Evolutionary conservation across 1,284 basidiomycete species (phyloP).

Genomic region (Ceratobasidium sp.): DNA sequence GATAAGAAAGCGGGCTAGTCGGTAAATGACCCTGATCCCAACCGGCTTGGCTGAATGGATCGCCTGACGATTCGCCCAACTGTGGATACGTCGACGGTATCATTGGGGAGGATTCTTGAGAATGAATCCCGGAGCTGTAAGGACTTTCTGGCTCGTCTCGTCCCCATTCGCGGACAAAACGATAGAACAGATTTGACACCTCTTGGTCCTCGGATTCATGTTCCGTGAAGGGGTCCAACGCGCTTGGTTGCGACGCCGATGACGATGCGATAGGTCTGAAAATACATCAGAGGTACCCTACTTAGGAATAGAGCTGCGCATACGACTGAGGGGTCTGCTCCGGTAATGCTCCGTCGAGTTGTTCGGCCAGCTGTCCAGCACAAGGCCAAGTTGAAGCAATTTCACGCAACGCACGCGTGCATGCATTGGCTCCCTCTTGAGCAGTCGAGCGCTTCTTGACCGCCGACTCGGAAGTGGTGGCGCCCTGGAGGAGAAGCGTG

Average conservation of each 20-base stretch:
- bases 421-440: constrained; percentile 15
- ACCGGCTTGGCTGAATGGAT: neutral
- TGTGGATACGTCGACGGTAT: neutral
- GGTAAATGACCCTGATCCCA: constrained; percentile 1
- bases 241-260: neutral
- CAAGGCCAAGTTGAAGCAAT: constrained; percentile 32
- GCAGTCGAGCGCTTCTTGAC: constrained; percentile 33
- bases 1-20: constrained; percentile 2
- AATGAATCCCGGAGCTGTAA: constrained; percentile 14
- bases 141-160: constrained; percentile 19
- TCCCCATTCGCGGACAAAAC: constrained; percentile 25
- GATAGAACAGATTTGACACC: constrained; percentile 9
- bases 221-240: neutral
- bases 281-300: neutral
- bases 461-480: constrained; percentile 30
- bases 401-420: constrained; percentile 16
- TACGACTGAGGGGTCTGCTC: constrained; percentile 18
- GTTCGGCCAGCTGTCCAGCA: neutral
- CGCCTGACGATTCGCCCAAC: neutral
- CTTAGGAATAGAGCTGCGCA: neutral
- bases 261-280: constrained; percentile 12
- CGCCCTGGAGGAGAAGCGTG: constrained; percentile 32
- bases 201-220: constrained; percentile 19
- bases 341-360: constrained; percentile 6
- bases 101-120: constrained; percentile 15